Base-by-base conservation (phyloP, 2,329 filamentous ascomycete species). In the Colletotrichum gigasporum region DNA sequence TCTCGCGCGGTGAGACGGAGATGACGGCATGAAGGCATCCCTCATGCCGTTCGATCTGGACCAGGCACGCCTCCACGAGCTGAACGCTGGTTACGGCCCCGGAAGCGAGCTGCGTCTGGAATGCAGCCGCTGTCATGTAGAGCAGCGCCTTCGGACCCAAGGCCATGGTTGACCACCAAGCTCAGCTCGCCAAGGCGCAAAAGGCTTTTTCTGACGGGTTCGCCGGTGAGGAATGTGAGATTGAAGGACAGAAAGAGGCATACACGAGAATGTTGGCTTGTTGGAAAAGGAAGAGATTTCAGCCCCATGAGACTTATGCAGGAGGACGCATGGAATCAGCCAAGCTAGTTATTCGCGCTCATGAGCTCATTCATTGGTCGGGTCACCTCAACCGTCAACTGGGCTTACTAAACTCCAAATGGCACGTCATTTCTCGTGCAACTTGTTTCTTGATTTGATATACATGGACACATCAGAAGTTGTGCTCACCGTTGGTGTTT, bases 1-100 rank as follows among this genome's bases (percentile, higher is more conserved):
- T 65, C 59, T 63, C 32, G 32, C 30, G 63, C 18, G 51, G 37
- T 32, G 24, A 47, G 44, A 52, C 22, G 32, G 39, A 44, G 32
- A 52, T 63, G 51, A 63, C 45, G 51, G 45, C 24, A 16, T 63
- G 22, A 11, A 32, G 1, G 12, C 12, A 20, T 51, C 50, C 44
- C 63, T 52, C 28, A 16, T 53, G 24, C 16, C 18, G n/a, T 51
- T 39, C 11, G 8, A 11, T n/a, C 28, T 32, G 39, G 11, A 9
- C 35, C 20, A 51, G 28, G 51, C 32, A 26, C 20, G 16, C 37
- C 10, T 30, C 41, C 50, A 52, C 24, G 45, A 63, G 51, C 47
- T 52, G 44, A 52, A 28, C 3, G n/a, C 34, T 12, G 10, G 42
- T 22, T 37, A 41, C 41, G 20, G 35, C 3, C n/a, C 50, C n/a